Base-by-base conservation (phyloP, 345 rosid genomes). In the Anacardium occidentale region DNA sequence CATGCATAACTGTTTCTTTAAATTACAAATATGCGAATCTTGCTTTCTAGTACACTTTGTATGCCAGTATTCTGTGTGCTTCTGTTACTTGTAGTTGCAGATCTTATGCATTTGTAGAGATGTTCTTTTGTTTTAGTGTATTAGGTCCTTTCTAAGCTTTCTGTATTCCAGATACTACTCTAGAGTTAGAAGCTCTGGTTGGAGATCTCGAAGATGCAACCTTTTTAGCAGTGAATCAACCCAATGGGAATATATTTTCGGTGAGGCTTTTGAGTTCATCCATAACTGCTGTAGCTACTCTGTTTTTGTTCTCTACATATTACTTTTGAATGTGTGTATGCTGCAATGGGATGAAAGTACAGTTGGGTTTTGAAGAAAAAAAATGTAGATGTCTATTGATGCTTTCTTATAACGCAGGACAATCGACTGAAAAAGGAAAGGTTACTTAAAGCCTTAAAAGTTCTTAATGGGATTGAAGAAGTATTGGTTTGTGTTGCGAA, bases 171-270 rank as follows among this genome's bases (percentile, higher is more conserved):
- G 96, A 86, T 76, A 86, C 85, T 72, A 82, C 83, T 34, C 76
- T 88, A 69, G 71, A 76, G 74, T 80, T 92, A 79, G 97, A 92
- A 81, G 85, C 90, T 84, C 75, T 88, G 68, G 85, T 92, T 74
- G 97, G 97, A 60, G 96, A 92, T 74, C 87, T 92, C 50, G 97
- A 92, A 77, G 97, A 92, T 86, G 85, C 85, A 47, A 88, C 83
- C 75, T 83, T 83, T 73, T 79, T 22, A 66, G 64, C 83, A 62
- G 76, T 75, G 29, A 75, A 74, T 79, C 74, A 26, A 26, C 70
- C 58, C 61, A 58, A 47, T 8, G 69, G 77, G 83, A 79, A 80
- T 75, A 74, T 80, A 81, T 71, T 85, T 74, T 79, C 87, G 9
- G 67, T 76, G 57, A 88, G 81, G 78, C 74, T 63, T 82, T 72